A percentile compares a stretch with the other conserved stretches of the same genome.
Evolutionary conservation across 441 rosid genomes (phyloP).

Genomic region (Capsella rubella): DNA sequence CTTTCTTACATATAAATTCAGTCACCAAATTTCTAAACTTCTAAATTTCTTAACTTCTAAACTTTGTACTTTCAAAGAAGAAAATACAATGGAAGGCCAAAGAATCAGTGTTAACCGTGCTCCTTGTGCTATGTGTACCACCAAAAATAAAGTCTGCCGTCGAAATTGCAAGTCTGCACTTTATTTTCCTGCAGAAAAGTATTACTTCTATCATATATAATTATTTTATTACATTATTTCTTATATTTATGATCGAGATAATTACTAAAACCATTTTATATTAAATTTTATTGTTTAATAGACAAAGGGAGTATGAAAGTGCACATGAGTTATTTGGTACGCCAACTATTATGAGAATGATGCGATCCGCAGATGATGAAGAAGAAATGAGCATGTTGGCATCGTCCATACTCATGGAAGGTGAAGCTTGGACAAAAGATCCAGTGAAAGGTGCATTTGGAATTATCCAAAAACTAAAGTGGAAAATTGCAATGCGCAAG

Average conservation of each 20-base stretch:
- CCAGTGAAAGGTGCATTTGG: not conserved
- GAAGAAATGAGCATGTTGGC: not conserved
- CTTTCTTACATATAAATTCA: too few relatives aligned
- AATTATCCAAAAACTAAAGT: not conserved
- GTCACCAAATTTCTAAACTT: too few relatives aligned
- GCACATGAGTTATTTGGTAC: constrained; percentile 13
- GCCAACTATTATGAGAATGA: not conserved
- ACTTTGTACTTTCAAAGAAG: not conserved
- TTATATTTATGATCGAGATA: not conserved
- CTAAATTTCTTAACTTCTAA: too few relatives aligned
- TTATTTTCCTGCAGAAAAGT: not conserved
- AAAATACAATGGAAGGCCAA: not conserved
- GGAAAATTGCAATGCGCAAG: not conserved
- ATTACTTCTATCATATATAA: not conserved
- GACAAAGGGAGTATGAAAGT: not conserved
- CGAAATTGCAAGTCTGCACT: not conserved
- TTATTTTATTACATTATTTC: not conserved
- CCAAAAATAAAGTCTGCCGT: not conserved
- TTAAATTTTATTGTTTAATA: not conserved
- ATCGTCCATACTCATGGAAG: constrained; percentile 2
- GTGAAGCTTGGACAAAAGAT: not conserved
- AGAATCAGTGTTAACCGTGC: not conserved
- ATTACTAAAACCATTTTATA: not conserved
- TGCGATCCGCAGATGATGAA: not conserved
- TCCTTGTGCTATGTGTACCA: not conserved